Percentiles rank a stretch among this genome's conserved stretches.
Conservation (phyloP, 192 early-diverging fungal genomes). For the Mortierella alpina region DNA sequence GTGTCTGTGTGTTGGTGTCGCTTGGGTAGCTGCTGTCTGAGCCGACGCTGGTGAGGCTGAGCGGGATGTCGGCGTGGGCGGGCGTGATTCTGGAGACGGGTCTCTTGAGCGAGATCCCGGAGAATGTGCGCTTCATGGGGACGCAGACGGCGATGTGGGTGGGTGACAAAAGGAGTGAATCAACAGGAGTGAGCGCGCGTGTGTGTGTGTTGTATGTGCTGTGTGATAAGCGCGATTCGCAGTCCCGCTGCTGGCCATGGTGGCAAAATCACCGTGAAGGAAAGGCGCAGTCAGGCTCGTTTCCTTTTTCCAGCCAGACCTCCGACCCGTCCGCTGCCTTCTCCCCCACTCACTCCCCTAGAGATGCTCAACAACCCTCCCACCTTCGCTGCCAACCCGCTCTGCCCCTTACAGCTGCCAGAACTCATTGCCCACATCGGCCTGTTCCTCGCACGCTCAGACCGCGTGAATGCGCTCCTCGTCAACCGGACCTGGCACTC, state of each 20-base stretch:
- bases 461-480: slow-evolving; percentile 3
- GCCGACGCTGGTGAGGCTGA: neutral
- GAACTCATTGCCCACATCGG: slow-evolving; percentile 14
- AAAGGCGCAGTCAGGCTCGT: neutral
- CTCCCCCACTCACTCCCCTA: neutral
- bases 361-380: neutral
- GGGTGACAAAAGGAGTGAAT: neutral
- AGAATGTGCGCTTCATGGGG: slow-evolving; percentile 36
- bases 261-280: too few relatives aligned
- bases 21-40: neutral
- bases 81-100: slow-evolving; percentile 8
- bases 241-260: too few relatives aligned
- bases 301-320: neutral
- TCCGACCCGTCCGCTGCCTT: neutral
- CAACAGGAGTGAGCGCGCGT: too few relatives aligned
- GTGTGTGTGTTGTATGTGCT: too few relatives aligned
- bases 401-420: slow-evolving; percentile 1
- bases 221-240: too few relatives aligned
- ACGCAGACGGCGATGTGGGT: neutral
- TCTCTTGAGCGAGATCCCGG: slow-evolving; percentile 48
- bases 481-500: slow-evolving; percentile 19
- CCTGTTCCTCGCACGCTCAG: neutral
- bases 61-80: neutral
- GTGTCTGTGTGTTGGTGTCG: neutral
- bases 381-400: neutral